Conservation (phyloP, 2,329 filamentous ascomycete genomes). For the Fusarium sp. region DNA sequence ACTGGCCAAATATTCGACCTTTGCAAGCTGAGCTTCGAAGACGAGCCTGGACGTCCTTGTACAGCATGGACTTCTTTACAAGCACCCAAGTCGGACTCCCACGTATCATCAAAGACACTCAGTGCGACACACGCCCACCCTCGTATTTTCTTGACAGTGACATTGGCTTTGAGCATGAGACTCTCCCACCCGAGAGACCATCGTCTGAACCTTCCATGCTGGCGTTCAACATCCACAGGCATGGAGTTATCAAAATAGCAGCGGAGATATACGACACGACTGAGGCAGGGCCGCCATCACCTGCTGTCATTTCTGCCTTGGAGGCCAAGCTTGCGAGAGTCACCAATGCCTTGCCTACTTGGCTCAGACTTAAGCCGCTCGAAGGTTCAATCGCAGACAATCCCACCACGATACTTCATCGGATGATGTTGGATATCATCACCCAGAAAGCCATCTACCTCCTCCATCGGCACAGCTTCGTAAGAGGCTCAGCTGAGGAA, state of each 20-base stretch:
- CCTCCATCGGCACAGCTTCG: constrained; percentile 14
- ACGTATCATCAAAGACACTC: constrained; percentile 38
- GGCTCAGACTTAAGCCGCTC: constrained; percentile 17
- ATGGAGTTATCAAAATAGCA: constrained; percentile 5
- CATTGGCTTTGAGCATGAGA: background rate
- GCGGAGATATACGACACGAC: constrained; percentile 22
- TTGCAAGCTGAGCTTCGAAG: constrained; percentile 34
- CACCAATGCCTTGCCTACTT: constrained; percentile 8
- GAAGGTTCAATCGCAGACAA: constrained; percentile 18
- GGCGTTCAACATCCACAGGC: constrained; percentile 15
- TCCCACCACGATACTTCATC: constrained; percentile 11
- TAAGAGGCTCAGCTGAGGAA: background rate
- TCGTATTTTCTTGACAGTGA: constrained; percentile 11
- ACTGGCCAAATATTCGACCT: constrained; percentile 37
- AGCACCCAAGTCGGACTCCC: constrained; percentile 38
- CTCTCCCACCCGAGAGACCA: background rate
- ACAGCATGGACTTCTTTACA: constrained; percentile 42
- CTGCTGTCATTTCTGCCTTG: background rate
- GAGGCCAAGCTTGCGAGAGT: constrained; percentile 3
- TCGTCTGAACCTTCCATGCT: constrained; percentile 15
- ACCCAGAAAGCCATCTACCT: constrained; percentile 20
- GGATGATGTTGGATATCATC: constrained; percentile 23
- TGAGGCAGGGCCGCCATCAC: constrained; percentile 9
- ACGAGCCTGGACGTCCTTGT: constrained; percentile 32
- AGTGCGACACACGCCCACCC: constrained; percentile 30